Evolutionary conservation across 441 rosid species (phyloP).

Genomic region (Pelargonium citronellum): DNA sequence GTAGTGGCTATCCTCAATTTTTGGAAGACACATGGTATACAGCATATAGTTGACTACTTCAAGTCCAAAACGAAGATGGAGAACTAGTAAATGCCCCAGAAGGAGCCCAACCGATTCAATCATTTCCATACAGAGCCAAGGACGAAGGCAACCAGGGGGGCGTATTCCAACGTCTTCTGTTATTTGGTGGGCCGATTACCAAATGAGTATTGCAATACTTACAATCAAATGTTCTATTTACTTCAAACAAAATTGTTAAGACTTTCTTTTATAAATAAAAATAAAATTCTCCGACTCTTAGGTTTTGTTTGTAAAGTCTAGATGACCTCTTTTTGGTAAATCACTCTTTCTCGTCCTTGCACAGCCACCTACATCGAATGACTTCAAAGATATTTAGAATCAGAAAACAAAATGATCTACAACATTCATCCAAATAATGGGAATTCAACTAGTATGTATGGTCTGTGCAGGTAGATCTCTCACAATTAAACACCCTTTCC

Average conservation of each 20-base stretch:
- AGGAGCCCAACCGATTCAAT: not conserved
- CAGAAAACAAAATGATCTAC: not conserved
- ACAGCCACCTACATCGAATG: too few relatives aligned
- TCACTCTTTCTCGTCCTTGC: too few relatives aligned
- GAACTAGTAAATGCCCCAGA: not conserved
- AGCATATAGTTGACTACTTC: not conserved
- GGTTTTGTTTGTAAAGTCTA: too few relatives aligned
- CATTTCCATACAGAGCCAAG: not conserved
- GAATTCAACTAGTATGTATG: not conserved
- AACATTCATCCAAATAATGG: not conserved
- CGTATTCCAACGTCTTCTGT: not conserved
- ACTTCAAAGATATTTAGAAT: too few relatives aligned
- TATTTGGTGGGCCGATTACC: not conserved
- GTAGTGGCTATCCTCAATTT: not conserved
- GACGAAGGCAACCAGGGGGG: not conserved
- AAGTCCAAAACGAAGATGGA: not conserved
- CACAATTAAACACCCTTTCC: not conserved
- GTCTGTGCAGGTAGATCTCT: not conserved
- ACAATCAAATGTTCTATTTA: too few relatives aligned
- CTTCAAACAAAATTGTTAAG: too few relatives aligned
- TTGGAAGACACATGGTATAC: not conserved
- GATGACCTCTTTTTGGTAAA: too few relatives aligned
- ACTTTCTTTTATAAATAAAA: too few relatives aligned
- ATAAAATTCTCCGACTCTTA: too few relatives aligned
- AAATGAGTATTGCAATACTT: too few relatives aligned